These are phyloP conservation scores for Eucalyptus globulus DNA, from an alignment of 345 rosid genomes.

Conservation along the genomic window DNA sequence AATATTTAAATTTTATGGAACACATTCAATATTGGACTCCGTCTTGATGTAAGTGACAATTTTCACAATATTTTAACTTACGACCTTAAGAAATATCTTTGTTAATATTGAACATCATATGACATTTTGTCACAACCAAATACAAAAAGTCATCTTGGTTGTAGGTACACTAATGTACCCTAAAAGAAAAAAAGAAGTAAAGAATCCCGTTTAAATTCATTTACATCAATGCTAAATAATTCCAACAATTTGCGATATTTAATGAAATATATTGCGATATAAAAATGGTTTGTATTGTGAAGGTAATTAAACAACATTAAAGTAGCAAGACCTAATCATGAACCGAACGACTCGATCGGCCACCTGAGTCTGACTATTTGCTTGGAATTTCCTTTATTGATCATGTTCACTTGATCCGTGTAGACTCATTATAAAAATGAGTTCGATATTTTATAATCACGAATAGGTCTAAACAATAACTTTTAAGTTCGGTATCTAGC, in stretches of 20 bases:
- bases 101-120: no score
- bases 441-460: neutral
- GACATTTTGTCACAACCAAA: neutral
- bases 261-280: neutral
- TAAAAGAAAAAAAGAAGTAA: neutral
- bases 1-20: no score
- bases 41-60: no score
- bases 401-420: neutral
- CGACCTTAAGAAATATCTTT: no score
- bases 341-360: neutral
- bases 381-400: neutral
- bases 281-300: neutral
- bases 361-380: no score
- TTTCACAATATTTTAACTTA: no score
- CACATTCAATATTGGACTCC: rapidly evolving
- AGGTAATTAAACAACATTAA: neutral
- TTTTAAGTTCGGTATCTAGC: neutral
- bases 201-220: neutral
- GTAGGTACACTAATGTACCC: neutral
- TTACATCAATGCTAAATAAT: neutral
- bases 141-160: neutral
- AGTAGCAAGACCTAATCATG: neutral
- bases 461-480: neutral
- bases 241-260: neutral
- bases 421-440: no score